Evolutionary conservation across 495 filamentous ascomycete genomes (phyloP).

Genomic region (Astrothelium macrocarpum): DNA sequence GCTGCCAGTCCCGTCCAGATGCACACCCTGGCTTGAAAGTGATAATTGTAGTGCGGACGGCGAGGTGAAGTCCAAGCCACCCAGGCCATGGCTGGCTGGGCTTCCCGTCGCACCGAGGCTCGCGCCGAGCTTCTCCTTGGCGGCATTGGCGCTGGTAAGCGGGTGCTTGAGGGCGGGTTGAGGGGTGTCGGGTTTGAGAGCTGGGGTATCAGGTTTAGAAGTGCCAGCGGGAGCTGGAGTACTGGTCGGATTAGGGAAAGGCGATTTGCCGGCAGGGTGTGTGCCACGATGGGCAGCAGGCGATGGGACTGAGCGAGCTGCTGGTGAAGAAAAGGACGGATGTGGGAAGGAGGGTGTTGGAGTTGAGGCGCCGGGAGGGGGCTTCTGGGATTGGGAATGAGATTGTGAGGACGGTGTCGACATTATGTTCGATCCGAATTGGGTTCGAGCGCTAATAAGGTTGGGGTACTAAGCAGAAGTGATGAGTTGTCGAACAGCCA

Average conservation of each 20-base stretch:
- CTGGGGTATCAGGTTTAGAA: constrained; percentile 10
- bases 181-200: constrained; percentile 11
- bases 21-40: constrained; percentile 14
- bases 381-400: neutral
- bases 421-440: neutral
- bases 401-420: neutral
- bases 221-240: constrained; percentile 18
- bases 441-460: neutral
- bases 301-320: constrained; percentile 30
- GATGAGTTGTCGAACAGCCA: neutral
- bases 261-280: constrained; percentile 22
- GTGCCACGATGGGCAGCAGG: constrained; percentile 15
- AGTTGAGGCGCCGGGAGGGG: neutral
- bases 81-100: too few relatives aligned
- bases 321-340: constrained; percentile 29
- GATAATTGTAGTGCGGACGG: constrained; percentile 15
- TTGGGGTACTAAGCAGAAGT: neutral
- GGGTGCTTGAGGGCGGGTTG: constrained; percentile 12
- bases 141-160: neutral
- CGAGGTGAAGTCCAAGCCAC: constrained; percentile 25
- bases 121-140: neutral
- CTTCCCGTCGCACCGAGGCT: constrained; percentile 16
- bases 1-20: constrained; percentile 20
- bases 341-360: constrained; percentile 14
- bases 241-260: constrained; percentile 11